Evolutionary conservation across 169 alveolate species (phyloP), one percentile per base, ranked within the genome.

Genomic region (Plasmodium blacklocki): DNA sequence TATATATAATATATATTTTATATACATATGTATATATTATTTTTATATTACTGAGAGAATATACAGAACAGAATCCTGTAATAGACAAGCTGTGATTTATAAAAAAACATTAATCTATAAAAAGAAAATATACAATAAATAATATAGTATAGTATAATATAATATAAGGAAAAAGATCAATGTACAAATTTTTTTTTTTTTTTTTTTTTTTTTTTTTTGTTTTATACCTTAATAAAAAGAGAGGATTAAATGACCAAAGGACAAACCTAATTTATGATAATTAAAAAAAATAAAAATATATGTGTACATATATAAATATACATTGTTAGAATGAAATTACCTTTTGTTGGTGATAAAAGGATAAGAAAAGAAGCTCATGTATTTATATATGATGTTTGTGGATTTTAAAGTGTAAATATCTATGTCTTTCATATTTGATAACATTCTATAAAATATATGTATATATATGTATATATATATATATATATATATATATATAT

Each of bases 21-120:
- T 26, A 26, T 2, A 26, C 2, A 26, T 26, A 2, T 26, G 2
- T 26, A 26, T 0, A 26, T 26, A 26, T 26, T 0, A 1, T 26
- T 26, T 26, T 26, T 26, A 26, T 26, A 26, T 26, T 26, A 76
- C 89, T 76, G 89, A 45, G 89, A 76, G 23, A 54, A 64, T 1
- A 76, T 19, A 68, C 89, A 76, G 43, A 63, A 76, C 6, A 76
- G n/a, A 12, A 76, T 66, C 8, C 89, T 26, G 26, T 64, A 64
- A 43, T 32, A 64, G 29, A 50, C 76, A 23, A 76, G 66, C 70
- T 76, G 89, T 32, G 89, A 76, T 23, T 68, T 76, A 49, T 76
- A 76, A 19, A 76, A 32, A 58, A n/a, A 23, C 89, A 76, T 76
- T 70, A 63, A 63, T 58, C 89, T 63, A 12, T 6, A 12, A 50